Conservation (phyloP, 2,329 filamentous ascomycete genomes). For the Scytalidium sp. region DNA sequence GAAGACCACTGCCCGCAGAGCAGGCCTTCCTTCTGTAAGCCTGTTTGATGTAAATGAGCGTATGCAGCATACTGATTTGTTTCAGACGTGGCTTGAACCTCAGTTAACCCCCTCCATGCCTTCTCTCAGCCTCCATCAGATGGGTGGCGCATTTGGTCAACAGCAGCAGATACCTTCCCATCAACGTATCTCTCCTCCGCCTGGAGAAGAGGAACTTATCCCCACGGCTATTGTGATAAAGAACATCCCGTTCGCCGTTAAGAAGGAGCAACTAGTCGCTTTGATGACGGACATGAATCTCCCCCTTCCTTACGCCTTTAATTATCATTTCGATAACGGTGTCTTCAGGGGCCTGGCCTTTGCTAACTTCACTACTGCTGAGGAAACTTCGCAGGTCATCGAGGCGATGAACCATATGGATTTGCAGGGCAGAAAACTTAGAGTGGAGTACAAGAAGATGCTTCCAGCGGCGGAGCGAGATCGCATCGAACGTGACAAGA, state of each 20-base stretch:
- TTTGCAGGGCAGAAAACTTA: conserved; percentile 86
- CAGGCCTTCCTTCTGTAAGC: conserved; percentile 73
- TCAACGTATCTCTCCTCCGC: conserved; percentile 14
- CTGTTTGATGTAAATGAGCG: conserved; percentile 7
- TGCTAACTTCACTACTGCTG: conserved; percentile 94
- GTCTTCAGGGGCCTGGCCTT: conserved; percentile 96
- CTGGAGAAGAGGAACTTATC: conserved; percentile 73
- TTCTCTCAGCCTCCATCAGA: conserved; percentile 36
- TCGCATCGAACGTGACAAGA: conserved; percentile 94
- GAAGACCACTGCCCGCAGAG: conserved; percentile 50
- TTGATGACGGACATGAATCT: conserved; percentile 94
- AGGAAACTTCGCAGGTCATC: conserved; percentile 91
- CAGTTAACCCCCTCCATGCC: conserved; percentile 44
- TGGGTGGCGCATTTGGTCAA: conserved; percentile 33
- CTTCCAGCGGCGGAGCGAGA: conserved; percentile 90
- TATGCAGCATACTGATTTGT: conserved; percentile 17
- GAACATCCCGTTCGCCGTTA: conserved; percentile 97
- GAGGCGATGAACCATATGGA: conserved; percentile 94
- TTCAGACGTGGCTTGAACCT: conserved; percentile 62
- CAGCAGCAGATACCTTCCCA: conserved; percentile 15
- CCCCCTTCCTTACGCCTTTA: conserved; percentile 95
- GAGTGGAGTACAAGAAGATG: conserved; percentile 99
- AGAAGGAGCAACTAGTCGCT: conserved; percentile 90
- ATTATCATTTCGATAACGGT: conserved; percentile 98
- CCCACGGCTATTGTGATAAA: conserved; percentile 99